These are phyloP conservation scores for Coriaria nepalensis DNA, from an alignment of 306 rosid species.

Conservation along the genomic window DNA sequence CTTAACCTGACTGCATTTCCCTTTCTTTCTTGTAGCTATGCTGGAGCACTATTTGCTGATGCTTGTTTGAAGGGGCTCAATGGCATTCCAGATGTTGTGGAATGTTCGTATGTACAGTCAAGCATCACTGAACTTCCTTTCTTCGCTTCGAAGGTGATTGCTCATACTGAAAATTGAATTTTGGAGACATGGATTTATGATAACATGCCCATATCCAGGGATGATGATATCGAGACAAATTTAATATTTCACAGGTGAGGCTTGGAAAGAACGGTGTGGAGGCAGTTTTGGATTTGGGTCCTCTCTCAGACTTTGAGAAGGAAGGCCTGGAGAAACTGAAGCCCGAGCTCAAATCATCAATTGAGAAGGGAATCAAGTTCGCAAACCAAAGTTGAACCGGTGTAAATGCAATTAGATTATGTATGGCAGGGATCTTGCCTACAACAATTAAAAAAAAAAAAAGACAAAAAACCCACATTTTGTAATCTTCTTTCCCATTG, in stretches of 20 bases:
- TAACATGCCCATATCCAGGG: too few species aligned
- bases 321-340: slow-evolving; percentile 63
- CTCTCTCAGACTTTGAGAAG: slow-evolving; percentile 70
- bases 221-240: too few species aligned
- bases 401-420: not conserved
- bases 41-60: slow-evolving; percentile 94
- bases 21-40: slow-evolving; percentile 46
- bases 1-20: slow-evolving; percentile 1
- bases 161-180: not conserved
- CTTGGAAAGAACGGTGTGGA: slow-evolving; percentile 91
- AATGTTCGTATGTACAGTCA: slow-evolving; percentile 90
- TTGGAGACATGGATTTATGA: too few species aligned
- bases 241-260: slow-evolving; percentile 45
- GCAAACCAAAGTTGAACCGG: slow-evolving; percentile 40
- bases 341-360: slow-evolving; percentile 64
- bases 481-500: slow-evolving; percentile 21
- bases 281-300: slow-evolving; percentile 59
- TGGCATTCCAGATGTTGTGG: slow-evolving; percentile 95
- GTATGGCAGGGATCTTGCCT: slow-evolving; percentile 12
- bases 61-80: slow-evolving; percentile 98
- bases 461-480: slow-evolving; percentile 32
- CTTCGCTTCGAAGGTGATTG: slow-evolving; percentile 91
- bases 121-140: slow-evolving; percentile 75
- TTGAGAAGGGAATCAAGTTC: slow-evolving; percentile 86
- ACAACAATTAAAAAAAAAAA: slow-evolving; percentile 11